Percentiles rank a stretch among this genome's conserved stretches.
phyloP scores from a whole-genome alignment of 2,329 filamentous ascomycete species.

The Didymella arachidicola region DNA sequence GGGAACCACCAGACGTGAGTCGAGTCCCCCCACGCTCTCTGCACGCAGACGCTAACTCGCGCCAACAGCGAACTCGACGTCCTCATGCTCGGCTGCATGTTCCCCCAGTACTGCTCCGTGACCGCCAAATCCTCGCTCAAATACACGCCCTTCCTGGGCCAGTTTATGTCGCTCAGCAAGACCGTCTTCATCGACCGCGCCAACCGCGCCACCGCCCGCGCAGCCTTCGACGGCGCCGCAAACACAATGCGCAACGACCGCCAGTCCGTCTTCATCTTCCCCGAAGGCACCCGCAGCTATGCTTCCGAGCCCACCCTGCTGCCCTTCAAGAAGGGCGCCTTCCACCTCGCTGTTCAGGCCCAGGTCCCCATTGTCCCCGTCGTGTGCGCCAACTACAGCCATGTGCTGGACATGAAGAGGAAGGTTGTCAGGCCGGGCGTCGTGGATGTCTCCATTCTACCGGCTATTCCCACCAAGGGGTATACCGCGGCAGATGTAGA shows the following conservation, averaged over 20 bases:
- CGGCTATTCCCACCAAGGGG: constrained; percentile 48
- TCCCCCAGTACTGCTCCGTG: constrained; percentile 89
- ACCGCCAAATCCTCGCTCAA: constrained; percentile 89
- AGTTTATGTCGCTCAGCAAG: constrained; percentile 87
- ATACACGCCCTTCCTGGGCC: constrained; percentile 83
- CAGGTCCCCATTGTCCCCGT: constrained; percentile 92
- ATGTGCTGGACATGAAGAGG: constrained; percentile 57
- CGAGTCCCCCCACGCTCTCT: not conserved
- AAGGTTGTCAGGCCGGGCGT: constrained; percentile 53
- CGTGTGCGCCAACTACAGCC: constrained; percentile 60
- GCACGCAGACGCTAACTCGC: not conserved
- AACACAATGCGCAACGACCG: constrained; percentile 74
- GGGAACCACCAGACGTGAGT: constrained; percentile 86
- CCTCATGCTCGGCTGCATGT: constrained; percentile 85
- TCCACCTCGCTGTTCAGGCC: constrained; percentile 93
- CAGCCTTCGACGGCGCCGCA: constrained; percentile 85
- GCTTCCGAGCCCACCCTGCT: constrained; percentile 79
- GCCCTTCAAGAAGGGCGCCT: constrained; percentile 99
- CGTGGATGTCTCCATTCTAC: constrained; percentile 63
- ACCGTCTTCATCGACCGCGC: constrained; percentile 95
- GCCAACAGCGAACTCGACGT: constrained; percentile 78
- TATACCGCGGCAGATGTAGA: constrained; percentile 47
- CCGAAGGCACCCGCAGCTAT: constrained; percentile 93
- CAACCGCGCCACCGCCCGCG: constrained; percentile 81
- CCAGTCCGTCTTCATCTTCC: constrained; percentile 82